Evolutionary conservation across 179 eudicot genomes (phyloP).

Genomic region (Sideroxylon spinosum): DNA sequence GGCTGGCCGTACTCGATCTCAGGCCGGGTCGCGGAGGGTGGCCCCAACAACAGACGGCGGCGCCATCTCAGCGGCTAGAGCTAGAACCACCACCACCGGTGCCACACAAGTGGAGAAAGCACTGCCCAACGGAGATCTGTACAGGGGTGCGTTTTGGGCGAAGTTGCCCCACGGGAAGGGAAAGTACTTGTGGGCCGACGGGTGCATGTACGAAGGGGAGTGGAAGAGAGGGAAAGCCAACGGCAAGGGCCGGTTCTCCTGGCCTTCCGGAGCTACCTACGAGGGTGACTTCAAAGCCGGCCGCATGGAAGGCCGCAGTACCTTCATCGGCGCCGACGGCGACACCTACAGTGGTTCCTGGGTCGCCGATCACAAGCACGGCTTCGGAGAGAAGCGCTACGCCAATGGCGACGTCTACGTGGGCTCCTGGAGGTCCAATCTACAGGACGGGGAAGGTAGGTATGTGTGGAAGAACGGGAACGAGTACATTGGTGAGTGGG

Average conservation of each 20-base stretch:
- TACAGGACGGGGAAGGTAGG: conserved; percentile 64
- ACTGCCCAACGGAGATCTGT: conserved; percentile 75
- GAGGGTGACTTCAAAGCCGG: conserved; percentile 71
- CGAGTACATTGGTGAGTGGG: conserved; percentile 62
- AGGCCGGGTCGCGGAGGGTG: conserved; percentile 36
- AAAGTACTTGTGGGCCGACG: conserved; percentile 72
- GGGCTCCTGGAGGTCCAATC: conserved; percentile 49
- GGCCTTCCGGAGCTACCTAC: conserved; percentile 79
- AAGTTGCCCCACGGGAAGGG: conserved; percentile 65
- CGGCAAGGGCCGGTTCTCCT: conserved; percentile 67
- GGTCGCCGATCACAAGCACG: conserved; percentile 53
- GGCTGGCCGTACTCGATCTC: conserved; percentile 37
- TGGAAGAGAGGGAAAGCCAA: conserved; percentile 73
- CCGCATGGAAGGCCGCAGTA: conserved; percentile 75
- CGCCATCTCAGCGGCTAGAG: background rate
- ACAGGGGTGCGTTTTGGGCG: conserved; percentile 59
- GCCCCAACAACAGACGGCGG: conserved; percentile 22
- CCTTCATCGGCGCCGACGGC: conserved; percentile 59
- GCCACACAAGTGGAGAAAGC: conserved; percentile 32
- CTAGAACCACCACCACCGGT: background rate
- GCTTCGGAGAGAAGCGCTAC: conserved; percentile 55
- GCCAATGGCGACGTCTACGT: conserved; percentile 61
- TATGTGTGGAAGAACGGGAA: conserved; percentile 66
- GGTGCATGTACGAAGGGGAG: conserved; percentile 79
- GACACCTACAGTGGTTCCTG: conserved; percentile 59